A percentile compares a stretch with the other conserved stretches of the same genome.
These are phyloP conservation scores for Phytophthora parvispora DNA, from an alignment of 352 stramenopile species.

Conservation along the genomic window DNA sequence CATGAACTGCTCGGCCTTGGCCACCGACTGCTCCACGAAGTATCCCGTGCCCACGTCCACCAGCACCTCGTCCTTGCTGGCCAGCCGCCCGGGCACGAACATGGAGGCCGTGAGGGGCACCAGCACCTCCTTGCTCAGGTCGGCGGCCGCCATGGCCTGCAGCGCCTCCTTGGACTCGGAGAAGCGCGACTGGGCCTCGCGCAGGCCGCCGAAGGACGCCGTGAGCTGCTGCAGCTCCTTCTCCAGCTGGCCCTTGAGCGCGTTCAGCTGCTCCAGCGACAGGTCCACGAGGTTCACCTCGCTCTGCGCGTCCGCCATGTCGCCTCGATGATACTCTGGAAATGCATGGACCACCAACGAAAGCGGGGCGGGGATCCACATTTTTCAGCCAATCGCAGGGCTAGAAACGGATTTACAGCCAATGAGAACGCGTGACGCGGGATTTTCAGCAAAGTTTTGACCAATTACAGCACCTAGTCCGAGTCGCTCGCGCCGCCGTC, in stretches of 20 bases:
- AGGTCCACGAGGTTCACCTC: conserved; percentile 90
- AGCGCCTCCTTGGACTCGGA: conserved; percentile 85
- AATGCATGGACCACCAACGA: conserved; percentile 33
- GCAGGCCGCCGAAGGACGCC: conserved; percentile 72
- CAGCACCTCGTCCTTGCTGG: conserved; percentile 90
- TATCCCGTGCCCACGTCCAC: conserved; percentile 97
- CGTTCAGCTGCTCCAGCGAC: conserved; percentile 94
- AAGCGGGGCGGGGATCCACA: conserved; percentile 16
- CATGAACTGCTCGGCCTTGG: conserved; percentile 93
- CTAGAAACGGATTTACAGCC: conserved; percentile 11
- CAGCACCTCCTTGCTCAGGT: conserved; percentile 90
- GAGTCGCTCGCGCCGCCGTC: conserved; percentile 33
- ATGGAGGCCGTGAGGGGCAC: conserved; percentile 97
- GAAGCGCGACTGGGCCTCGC: conserved; percentile 85
- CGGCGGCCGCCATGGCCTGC: conserved; percentile 55
- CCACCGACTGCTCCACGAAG: conserved; percentile 93
- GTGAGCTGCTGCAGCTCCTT: conserved; percentile 86
- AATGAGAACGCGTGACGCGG: conserved; percentile 13
- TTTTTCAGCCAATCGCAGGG: conserved; percentile 30
- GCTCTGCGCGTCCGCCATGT: conserved; percentile 58
- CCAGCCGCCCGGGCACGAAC: conserved; percentile 93
- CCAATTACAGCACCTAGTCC: conserved; percentile 40
- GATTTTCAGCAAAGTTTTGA: conserved; percentile 25
- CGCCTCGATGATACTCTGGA: conserved; percentile 14
- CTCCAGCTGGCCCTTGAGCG: conserved; percentile 92